Evolutionary conservation across 768 basidiomycete species (phyloP).

Genomic region (Phylloporus sp.): DNA sequence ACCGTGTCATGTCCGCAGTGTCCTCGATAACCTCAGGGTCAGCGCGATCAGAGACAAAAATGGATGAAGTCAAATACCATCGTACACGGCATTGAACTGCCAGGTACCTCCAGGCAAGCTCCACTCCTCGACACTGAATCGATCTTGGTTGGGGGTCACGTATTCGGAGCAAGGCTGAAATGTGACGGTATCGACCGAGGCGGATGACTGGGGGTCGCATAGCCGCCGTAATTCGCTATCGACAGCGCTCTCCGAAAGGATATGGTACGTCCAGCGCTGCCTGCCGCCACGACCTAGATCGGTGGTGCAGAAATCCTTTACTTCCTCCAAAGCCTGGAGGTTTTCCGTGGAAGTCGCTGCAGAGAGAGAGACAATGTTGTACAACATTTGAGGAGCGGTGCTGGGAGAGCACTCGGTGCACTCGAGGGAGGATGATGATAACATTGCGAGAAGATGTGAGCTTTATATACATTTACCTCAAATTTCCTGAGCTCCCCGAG

Average conservation of each 20-base stretch:
- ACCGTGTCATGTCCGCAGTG: slow-evolving; percentile 49
- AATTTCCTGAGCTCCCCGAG: slow-evolving; percentile 9
- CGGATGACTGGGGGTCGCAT: slow-evolving; percentile 34
- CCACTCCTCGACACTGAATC: slow-evolving; percentile 41
- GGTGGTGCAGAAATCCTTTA: slow-evolving; percentile 48
- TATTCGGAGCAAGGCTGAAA: slow-evolving; percentile 42
- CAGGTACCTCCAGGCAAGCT: slow-evolving; percentile 38
- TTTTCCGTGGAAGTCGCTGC: slow-evolving; percentile 46
- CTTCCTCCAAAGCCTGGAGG: slow-evolving; percentile 49
- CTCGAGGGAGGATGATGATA: slow-evolving; percentile 12
- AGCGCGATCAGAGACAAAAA: slow-evolving; percentile 27
- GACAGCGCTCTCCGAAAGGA: slow-evolving; percentile 40
- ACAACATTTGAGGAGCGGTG: slow-evolving; percentile 19
- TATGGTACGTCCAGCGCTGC: slow-evolving; percentile 52
- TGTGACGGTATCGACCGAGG: slow-evolving; percentile 36
- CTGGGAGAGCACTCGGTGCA: not conserved
- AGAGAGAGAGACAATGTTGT: slow-evolving; percentile 40
- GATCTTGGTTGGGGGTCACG: slow-evolving; percentile 39
- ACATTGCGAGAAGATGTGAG: slow-evolving; percentile 9
- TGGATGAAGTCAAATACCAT: slow-evolving; percentile 33
- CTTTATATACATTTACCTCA: slow-evolving; percentile 20
- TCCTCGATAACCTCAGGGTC: slow-evolving; percentile 30
- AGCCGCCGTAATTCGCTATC: slow-evolving; percentile 37
- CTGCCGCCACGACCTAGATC: slow-evolving; percentile 52
- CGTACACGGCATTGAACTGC: slow-evolving; percentile 45